Conservation (phyloP, 108 stramenopile species). For the Fistulifera pelliculosa region DNA sequence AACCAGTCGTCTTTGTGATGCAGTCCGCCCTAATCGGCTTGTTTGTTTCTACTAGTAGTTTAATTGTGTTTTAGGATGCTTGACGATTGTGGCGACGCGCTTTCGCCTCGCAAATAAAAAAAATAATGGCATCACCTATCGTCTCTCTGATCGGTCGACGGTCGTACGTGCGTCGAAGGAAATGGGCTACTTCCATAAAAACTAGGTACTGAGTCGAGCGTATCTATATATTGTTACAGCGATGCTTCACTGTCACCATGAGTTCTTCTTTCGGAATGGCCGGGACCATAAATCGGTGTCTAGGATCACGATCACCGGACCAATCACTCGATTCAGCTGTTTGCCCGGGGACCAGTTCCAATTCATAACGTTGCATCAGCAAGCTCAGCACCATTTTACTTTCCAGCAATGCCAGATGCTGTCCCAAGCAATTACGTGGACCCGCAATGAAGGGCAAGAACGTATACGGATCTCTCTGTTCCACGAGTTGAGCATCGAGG, state of each 20-base stretch:
- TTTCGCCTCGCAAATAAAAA: too few species aligned
- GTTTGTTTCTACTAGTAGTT: too few species aligned
- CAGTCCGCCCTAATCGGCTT: too few species aligned
- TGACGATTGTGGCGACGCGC: too few species aligned
- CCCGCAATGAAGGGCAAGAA: slow-evolving; percentile 64
- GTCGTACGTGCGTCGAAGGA: too few species aligned
- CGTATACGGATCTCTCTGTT: slow-evolving; percentile 23
- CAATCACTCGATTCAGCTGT: slow-evolving; percentile 8
- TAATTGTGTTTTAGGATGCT: too few species aligned
- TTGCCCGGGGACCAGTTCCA: not conserved
- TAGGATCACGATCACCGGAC: slow-evolving; percentile 13
- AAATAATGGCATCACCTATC: too few species aligned
- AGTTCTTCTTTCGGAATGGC: slow-evolving; percentile 19
- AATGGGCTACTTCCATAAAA: too few species aligned
- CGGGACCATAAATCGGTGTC: slow-evolving; percentile 24
- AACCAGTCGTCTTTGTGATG: too few species aligned
- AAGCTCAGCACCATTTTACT: slow-evolving; percentile 39
- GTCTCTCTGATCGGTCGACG: too few species aligned
- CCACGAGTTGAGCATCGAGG: slow-evolving; percentile 5
- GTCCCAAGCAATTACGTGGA: slow-evolving; percentile 53
- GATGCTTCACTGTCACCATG: slow-evolving; percentile 1
- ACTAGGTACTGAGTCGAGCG: not conserved
- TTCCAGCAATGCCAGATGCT: slow-evolving; percentile 49
- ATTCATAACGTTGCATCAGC: slow-evolving; percentile 13
- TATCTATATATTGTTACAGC: slow-evolving; percentile 4